These are phyloP conservation scores for Pterocarpus macrocarpus DNA, from an alignment of 306 rosid species.

Conservation along the genomic window DNA sequence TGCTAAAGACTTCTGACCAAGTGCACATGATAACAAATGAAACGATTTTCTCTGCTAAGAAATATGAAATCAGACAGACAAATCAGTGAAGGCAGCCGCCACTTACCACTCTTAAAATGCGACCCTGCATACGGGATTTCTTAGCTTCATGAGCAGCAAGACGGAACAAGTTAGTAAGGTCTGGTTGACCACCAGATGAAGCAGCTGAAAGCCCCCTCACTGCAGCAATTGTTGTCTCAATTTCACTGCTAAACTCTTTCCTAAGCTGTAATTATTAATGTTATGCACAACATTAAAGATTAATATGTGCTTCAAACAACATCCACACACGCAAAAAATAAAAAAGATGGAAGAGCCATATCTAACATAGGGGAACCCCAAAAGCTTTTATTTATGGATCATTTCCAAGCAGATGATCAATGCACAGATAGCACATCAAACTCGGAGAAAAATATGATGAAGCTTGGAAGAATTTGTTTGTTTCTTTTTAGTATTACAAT, in stretches of 20 bases:
- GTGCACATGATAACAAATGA: background rate
- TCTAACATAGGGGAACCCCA: constrained; percentile 7
- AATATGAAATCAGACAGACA: constrained; percentile 11
- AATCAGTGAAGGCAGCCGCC: constrained; percentile 3
- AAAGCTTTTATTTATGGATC: background rate
- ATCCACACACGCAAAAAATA: background rate
- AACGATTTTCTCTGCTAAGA: constrained; percentile 12
- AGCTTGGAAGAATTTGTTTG: background rate
- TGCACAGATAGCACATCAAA: constrained; percentile 29
- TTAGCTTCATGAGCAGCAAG: constrained; percentile 87
- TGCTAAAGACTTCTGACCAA: constrained; percentile 4
- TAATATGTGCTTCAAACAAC: constrained; percentile 23
- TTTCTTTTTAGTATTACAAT: background rate
- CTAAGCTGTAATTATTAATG: constrained; percentile 59
- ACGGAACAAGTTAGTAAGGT: constrained; percentile 81
- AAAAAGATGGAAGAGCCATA: background rate
- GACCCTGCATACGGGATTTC: constrained; percentile 75
- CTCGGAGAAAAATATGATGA: background rate
- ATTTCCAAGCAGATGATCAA: background rate
- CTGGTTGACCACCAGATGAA: constrained; percentile 70
- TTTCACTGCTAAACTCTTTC: constrained; percentile 85
- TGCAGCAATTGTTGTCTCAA: constrained; percentile 72
- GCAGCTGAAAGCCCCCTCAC: constrained; percentile 65
- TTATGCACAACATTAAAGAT: background rate
- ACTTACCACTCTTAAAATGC: constrained; percentile 84